Percentiles rank a stretch among this genome's conserved stretches.
These are phyloP conservation scores for Cyberlindnera bimundalis DNA, from an alignment of 805 yeast species.

Conservation along the genomic window DNA sequence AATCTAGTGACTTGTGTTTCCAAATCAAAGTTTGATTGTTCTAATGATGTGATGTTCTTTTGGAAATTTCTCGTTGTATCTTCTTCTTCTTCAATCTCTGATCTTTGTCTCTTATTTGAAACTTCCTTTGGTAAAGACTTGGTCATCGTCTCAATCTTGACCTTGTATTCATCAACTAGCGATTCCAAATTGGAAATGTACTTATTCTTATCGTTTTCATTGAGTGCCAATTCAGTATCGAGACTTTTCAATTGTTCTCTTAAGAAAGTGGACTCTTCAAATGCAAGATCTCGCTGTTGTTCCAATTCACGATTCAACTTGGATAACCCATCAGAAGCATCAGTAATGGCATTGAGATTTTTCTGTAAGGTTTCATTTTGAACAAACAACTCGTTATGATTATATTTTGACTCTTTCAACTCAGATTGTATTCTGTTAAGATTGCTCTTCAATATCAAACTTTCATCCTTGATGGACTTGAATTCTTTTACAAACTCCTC, in stretches of 20 bases:
- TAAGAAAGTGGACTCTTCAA: constrained; percentile 55
- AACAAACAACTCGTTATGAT: constrained; percentile 35
- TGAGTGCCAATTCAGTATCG: constrained; percentile 32
- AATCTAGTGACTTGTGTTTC: constrained; percentile 35
- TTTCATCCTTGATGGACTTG: constrained; percentile 38
- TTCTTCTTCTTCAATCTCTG: constrained; percentile 13
- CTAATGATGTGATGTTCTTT: constrained; percentile 32
- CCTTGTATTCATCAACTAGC: constrained; percentile 54
- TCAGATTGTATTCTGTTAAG: constrained; percentile 27
- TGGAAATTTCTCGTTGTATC: constrained; percentile 24
- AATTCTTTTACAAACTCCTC: constrained; percentile 38
- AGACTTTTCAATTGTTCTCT: constrained; percentile 52
- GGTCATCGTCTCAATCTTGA: constrained; percentile 42
- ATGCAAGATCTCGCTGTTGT: constrained; percentile 48
- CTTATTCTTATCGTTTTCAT: constrained; percentile 21
- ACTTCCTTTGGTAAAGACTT: constrained; percentile 27
- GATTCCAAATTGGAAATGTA: constrained; percentile 26
- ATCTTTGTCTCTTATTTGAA: constrained; percentile 31
- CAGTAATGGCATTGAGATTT: constrained; percentile 26
- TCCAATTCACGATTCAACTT: constrained; percentile 42
- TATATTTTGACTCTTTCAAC: constrained; percentile 27
- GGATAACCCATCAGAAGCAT: constrained; percentile 27
- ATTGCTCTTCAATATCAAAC: constrained; percentile 33
- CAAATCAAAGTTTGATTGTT: constrained; percentile 39
- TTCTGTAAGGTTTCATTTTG: constrained; percentile 34